A percentile compares a stretch with the other conserved stretches of the same genome.
phyloP scores from a whole-genome alignment of 2,329 filamentous ascomycete genomes.

The Venturia carpophila region DNA sequence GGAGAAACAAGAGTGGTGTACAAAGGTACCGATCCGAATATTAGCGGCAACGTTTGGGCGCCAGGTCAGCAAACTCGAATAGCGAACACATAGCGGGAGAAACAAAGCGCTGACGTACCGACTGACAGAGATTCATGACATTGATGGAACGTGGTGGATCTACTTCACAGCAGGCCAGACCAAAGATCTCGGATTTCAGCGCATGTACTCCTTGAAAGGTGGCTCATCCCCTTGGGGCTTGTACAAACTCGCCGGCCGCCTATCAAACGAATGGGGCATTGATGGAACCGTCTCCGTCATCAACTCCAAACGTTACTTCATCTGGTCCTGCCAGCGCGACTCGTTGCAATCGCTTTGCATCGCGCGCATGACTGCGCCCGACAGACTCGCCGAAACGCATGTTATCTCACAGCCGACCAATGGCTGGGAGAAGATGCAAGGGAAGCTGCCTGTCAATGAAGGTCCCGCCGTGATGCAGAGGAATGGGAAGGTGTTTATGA shows the following conservation, averaged over 20 bases:
- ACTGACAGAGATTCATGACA: slow-evolving; percentile 17
- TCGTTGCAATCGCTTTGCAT: slow-evolving; percentile 18
- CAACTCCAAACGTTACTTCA: slow-evolving; percentile 16
- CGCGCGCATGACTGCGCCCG: slow-evolving; percentile 8
- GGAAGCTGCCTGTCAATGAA: slow-evolving; percentile 18
- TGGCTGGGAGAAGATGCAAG: slow-evolving; percentile 19
- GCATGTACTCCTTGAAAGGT: slow-evolving; percentile 15
- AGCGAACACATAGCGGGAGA: too few species aligned
- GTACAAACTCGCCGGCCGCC: slow-evolving; percentile 15
- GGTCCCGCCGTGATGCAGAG: slow-evolving; percentile 16
- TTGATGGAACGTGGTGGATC: slow-evolving; percentile 20
- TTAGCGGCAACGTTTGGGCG: slow-evolving; percentile 19
- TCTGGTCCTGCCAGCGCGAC: slow-evolving; percentile 16
- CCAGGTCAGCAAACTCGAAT: slow-evolving; percentile 15
- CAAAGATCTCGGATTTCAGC: not conserved
- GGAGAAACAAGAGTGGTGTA: slow-evolving; percentile 18
- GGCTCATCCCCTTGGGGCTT: slow-evolving; percentile 13
- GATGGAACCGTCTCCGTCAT: slow-evolving; percentile 18
- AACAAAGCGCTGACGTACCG: not conserved
- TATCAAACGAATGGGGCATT: slow-evolving; percentile 18
- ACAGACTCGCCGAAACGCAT: slow-evolving; percentile 1
- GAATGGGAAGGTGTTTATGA: slow-evolving; percentile 12
- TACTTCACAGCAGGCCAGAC: slow-evolving; percentile 19
- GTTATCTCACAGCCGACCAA: slow-evolving; percentile 15
- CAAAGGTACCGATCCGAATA: slow-evolving; percentile 7